Percentiles rank a stretch among this genome's conserved stretches.
phyloP scores from a whole-genome alignment of 805 yeast species.

The Starmerella cellae region DNA sequence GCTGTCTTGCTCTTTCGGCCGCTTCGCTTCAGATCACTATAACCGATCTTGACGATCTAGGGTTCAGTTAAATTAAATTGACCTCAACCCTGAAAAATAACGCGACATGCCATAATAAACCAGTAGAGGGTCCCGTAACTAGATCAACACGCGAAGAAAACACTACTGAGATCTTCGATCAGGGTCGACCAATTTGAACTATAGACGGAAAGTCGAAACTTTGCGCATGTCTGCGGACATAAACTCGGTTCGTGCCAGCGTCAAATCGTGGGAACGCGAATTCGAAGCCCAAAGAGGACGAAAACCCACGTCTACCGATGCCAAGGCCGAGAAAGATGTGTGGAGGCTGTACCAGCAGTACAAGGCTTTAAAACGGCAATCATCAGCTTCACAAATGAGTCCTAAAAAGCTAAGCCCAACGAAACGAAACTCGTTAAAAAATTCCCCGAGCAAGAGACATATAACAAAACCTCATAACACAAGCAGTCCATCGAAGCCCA shows the following conservation, averaged over 20 bases:
- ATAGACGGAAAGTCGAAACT: too few relatives aligned
- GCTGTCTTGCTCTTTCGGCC: too few relatives aligned
- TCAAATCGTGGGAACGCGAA: constrained; percentile 18
- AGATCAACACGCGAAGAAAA: too few relatives aligned
- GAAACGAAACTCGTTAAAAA: not conserved
- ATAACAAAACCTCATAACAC: not conserved
- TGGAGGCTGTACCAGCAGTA: constrained; percentile 13
- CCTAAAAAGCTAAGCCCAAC: not conserved
- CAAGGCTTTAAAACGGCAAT: constrained; percentile 3
- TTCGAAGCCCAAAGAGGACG: constrained; percentile 11
- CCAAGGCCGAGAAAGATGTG: constrained; percentile 10
- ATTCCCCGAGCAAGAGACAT: not conserved
- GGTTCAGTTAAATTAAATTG: too few relatives aligned
- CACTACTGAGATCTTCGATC: too few relatives aligned
- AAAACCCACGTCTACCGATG: constrained; percentile 15
- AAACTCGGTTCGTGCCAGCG: constrained; percentile 8
- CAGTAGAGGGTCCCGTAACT: too few relatives aligned
- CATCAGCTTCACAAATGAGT: not conserved
- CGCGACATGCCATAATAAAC: too few relatives aligned
- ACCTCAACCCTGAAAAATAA: too few relatives aligned
- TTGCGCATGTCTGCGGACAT: not conserved
- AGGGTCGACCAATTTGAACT: not conserved
- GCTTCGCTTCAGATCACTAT: too few relatives aligned
- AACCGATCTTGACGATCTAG: too few relatives aligned
- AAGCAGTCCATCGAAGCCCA: not conserved